Evolutionary conservation across 192 early-diverging fungal genomes (phyloP), one percentile per base, ranked within the genome.

Genomic region (Coemansia sp.): DNA sequence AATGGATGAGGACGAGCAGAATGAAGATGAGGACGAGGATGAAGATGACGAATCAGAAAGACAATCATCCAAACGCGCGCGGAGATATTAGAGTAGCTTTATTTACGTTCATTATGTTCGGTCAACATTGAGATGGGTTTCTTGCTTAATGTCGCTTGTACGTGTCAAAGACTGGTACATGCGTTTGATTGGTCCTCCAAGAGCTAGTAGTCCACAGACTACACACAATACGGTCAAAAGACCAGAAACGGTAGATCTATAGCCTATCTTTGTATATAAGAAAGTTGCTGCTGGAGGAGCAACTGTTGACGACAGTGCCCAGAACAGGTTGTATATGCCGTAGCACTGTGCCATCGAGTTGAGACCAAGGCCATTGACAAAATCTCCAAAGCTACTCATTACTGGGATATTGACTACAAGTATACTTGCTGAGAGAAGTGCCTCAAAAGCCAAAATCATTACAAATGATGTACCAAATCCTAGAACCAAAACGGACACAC

Each of bases 351-450:
- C 67, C 73, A 77, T 77, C 22, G 73, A 77, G 39, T 70, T 64
- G 13, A 70, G 47, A 6, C 64, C 67, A 18, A 77, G 47, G 14
- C 55, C 33, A 27, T 77, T 77, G 42, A 77, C 73, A 64, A 77
- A 77, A 23, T 77, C 73, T 48, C 73, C 73, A 57, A 77, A 77
- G 40, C 73, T 77, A 42, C 73, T 77, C 73, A 77, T 77, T 10
- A 77, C 73, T 11, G 73, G 67, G 12, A 77, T 69, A 43, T 70
- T 77, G 2, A 70, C 67, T 15, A 67, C 8, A 9, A 77, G 37
- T 5, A 66, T 17, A 3, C 57, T 19, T 12, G 53, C 46, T 0
- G 67, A 55, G 37, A 77, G 47, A 60, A 60, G 61, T 0, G 64
- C 44, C 19, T 67, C 57, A 0, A 58, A 30, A 11, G 67, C 73